Base-by-base conservation (phyloP, 148 eudicot genomes). In the Polygonum aviculare region DNA sequence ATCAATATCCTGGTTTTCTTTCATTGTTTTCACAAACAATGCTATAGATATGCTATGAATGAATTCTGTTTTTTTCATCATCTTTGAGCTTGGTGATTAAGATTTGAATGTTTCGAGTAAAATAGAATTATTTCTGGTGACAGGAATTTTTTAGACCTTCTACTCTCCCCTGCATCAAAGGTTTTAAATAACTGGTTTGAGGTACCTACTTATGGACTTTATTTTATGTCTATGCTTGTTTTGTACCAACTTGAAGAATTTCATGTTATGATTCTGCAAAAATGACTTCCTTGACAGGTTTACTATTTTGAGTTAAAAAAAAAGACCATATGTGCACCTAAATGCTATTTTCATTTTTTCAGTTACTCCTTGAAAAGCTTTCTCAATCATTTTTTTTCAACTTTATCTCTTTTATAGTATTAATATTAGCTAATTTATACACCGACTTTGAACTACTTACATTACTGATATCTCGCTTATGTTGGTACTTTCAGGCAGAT, bases 141-240 rank as follows among this genome's bases (percentile, higher is more conserved):
- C 88, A 95, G 99, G 88, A 90, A 93, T 80, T 89, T 93, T 75
- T 84, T 93, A 86, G 97, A 95, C 83, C 94, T 95, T 82, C 74
- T 95, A 74, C 78, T 95, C 74, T 86, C 99, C 75, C 99, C 99
- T 18, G 97, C 98, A 47, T 95, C 99, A 26, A 93, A 93, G 86
- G 94, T 95, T 79, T 85, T 95, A 78, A 87, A 95, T 88, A 95
- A 88, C 75, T 95, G 99, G 99, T 95, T 95, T 85, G 97, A 95
- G 99, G 99, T 95, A 74, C 78, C 78, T 74, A 62, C 78, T 12
- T 51, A 65, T 78, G 69, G 38, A 60, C 3, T 19, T 26, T 26
- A 26, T 60, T 9, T 60, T 60, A 60, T 60, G n/a, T 38, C 38
- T 26, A 15, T 60, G 16, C 16, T 26, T 26, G 11, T 26, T 26